Evolutionary conservation across 2,329 filamentous ascomycete species (phyloP).

Genomic region (Xylaria sp.): DNA sequence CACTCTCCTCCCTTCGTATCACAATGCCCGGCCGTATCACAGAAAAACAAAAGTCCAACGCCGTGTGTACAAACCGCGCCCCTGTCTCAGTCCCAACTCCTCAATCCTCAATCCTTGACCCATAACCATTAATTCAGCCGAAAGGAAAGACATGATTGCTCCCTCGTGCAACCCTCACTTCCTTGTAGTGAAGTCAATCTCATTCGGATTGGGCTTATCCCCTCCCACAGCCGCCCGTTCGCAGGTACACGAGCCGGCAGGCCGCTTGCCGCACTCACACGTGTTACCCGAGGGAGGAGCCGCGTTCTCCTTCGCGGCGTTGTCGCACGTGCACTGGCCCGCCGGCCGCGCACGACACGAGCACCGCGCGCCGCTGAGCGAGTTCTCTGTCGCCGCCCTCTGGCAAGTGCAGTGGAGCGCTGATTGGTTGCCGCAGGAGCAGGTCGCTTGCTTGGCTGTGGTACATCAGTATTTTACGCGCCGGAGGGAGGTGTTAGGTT

Average conservation of each 20-base stretch:
- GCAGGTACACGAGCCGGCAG: conserved; percentile 79
- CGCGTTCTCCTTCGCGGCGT: conserved; percentile 73
- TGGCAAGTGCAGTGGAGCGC: conserved; percentile 87
- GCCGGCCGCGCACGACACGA: conserved; percentile 83
- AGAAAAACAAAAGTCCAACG: too few species aligned
- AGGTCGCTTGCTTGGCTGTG: conserved; percentile 69
- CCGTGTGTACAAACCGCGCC: neutral
- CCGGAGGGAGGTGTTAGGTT: too few species aligned
- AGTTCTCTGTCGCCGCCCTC: conserved; percentile 78
- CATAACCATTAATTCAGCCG: neutral
- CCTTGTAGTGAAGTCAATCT: conserved; percentile 88
- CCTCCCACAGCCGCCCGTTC: conserved; percentile 68
- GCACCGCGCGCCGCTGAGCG: conserved; percentile 73
- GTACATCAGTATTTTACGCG: conserved; percentile 5
- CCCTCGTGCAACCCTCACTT: conserved; percentile 48
- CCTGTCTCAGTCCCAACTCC: neutral
- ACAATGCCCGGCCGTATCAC: neutral
- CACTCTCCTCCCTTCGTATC: neutral
- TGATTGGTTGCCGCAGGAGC: conserved; percentile 88
- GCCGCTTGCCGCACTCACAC: conserved; percentile 79
- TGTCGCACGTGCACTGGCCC: conserved; percentile 81
- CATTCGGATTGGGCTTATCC: conserved; percentile 61
- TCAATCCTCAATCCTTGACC: too few species aligned
- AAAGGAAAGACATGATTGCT: neutral
- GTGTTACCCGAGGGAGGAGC: conserved; percentile 60